Percentiles rank a stretch among this genome's conserved stretches.
These are phyloP conservation scores for Austroboletus festivus DNA, from an alignment of 768 basidiomycete species.

Conservation along the genomic window DNA sequence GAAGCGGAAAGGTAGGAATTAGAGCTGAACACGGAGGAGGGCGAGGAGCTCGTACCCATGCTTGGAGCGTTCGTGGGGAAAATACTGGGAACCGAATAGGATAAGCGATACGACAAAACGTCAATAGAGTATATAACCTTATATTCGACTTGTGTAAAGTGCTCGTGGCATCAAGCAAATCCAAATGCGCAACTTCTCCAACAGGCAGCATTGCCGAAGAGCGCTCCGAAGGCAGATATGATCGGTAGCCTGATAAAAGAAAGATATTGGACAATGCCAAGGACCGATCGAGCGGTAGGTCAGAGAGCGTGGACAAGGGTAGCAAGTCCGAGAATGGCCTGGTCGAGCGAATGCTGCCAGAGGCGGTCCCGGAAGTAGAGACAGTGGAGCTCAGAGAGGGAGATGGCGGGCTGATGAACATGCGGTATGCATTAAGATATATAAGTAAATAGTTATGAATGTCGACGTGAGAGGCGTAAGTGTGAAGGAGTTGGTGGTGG, in stretches of 20 bases:
- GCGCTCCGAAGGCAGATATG: neutral
- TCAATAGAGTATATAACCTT: neutral
- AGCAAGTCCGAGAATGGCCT: constrained; percentile 11
- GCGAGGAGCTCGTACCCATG: constrained; percentile 18
- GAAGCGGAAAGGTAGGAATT: constrained; percentile 15
- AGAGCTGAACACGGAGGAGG: constrained; percentile 11
- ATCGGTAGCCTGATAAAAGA: constrained; percentile 1
- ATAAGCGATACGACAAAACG: constrained; percentile 3
- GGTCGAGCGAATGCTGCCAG: constrained; percentile 5
- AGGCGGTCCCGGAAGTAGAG: constrained; percentile 7
- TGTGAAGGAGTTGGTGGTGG: constrained; percentile 14
- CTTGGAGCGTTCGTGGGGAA: constrained; percentile 10
- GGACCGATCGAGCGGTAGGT: constrained; percentile 8
- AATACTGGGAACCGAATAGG: neutral
- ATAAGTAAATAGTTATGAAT: constrained; percentile 5
- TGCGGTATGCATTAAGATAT: constrained; percentile 28
- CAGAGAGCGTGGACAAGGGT: constrained; percentile 18
- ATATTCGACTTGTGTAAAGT: constrained; percentile 12
- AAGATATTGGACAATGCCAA: neutral
- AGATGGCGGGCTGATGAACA: constrained; percentile 24
- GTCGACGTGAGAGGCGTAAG: constrained; percentile 25
- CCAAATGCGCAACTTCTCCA: neutral
- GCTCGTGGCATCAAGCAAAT: neutral
- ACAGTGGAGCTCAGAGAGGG: constrained; percentile 14
- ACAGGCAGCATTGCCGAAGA: constrained; percentile 5